These are phyloP conservation scores for Aulographum hederae DNA, from an alignment of 2,329 filamentous ascomycete genomes.

Conservation along the genomic window DNA sequence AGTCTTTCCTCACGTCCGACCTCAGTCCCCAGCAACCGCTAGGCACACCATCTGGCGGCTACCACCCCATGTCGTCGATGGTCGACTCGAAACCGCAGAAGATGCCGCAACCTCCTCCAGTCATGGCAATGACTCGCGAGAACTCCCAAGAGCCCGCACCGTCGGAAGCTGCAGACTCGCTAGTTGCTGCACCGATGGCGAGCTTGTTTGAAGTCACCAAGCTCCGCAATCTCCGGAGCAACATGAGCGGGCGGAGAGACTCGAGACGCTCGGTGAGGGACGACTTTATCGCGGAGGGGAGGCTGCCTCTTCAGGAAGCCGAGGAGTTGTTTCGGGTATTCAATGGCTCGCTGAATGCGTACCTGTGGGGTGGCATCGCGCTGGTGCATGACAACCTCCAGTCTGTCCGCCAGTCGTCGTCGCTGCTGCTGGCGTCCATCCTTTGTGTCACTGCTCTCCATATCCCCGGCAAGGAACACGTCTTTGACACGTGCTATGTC, in stretches of 20 bases:
- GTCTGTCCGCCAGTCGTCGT: slow-evolving; percentile 10
- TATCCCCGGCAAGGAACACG: slow-evolving; percentile 4
- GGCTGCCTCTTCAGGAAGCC: slow-evolving; percentile 28
- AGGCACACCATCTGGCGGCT: background rate
- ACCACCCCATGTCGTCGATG: too few relatives aligned
- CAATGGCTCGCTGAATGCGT: slow-evolving; percentile 30
- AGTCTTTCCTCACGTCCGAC: background rate
- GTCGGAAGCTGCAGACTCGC: slow-evolving; percentile 8
- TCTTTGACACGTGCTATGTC: slow-evolving; percentile 5
- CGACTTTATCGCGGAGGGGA: slow-evolving; percentile 32
- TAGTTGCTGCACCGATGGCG: slow-evolving; percentile 31
- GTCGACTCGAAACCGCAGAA: slow-evolving; percentile 1
- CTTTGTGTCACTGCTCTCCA: slow-evolving; percentile 5
- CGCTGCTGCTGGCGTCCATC: slow-evolving; percentile 4
- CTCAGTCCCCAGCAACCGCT: background rate
- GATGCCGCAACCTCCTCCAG: slow-evolving; percentile 2
- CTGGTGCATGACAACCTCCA: slow-evolving; percentile 31
- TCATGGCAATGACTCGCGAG: slow-evolving; percentile 26
- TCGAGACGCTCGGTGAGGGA: slow-evolving; percentile 14
- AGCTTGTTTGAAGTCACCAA: slow-evolving; percentile 36
- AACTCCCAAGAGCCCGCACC: slow-evolving; percentile 24
- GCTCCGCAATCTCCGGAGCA: slow-evolving; percentile 22
- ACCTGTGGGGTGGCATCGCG: slow-evolving; percentile 33
- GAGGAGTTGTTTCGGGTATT: slow-evolving; percentile 33
- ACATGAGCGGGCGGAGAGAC: slow-evolving; percentile 14